Percentiles rank a stretch among this genome's conserved stretches.
phyloP scores from a whole-genome alignment of 1,284 basidiomycete species.

The Schizophyllum amplum region DNA sequence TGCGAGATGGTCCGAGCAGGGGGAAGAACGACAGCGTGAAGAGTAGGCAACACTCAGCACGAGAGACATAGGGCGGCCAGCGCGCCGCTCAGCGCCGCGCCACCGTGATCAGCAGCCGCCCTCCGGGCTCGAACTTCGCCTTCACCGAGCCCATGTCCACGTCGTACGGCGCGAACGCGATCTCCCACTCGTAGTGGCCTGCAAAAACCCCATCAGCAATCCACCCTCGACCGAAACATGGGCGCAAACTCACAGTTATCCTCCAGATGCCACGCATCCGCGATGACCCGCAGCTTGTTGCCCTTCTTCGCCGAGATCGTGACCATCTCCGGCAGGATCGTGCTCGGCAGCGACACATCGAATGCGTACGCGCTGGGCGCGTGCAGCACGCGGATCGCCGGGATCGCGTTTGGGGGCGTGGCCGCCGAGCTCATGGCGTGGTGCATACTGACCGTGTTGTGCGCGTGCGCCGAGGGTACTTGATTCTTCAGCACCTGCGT shows the following conservation, averaged over 20 bases:
- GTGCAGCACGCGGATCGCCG: neutral
- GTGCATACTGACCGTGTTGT: neutral
- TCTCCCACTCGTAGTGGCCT: slow-evolving; percentile 53
- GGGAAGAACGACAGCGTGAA: neutral
- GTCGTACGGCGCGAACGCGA: slow-evolving; percentile 37
- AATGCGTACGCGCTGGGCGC: slow-evolving; percentile 26
- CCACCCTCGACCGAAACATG: neutral
- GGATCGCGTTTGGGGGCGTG: neutral
- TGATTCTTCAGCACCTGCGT: neutral
- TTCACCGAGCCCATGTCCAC: slow-evolving; percentile 39
- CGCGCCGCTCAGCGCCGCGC: slow-evolving; percentile 1
- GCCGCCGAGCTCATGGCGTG: too few species aligned
- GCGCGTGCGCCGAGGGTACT: neutral
- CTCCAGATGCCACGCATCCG: slow-evolving; percentile 52
- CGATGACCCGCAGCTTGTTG: slow-evolving; percentile 40
- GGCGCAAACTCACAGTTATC: slow-evolving; percentile 31
- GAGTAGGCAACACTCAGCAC: neutral
- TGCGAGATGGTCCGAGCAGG: neutral
- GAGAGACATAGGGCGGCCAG: too few species aligned
- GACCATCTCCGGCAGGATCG: slow-evolving; percentile 46
- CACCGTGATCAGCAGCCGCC: slow-evolving; percentile 29
- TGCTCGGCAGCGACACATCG: slow-evolving; percentile 32
- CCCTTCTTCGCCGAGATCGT: slow-evolving; percentile 46
- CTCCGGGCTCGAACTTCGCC: slow-evolving; percentile 35
- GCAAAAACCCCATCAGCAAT: neutral